Percentiles rank a stretch among this genome's conserved stretches.
Evolutionary conservation across 768 basidiomycete genomes (phyloP).

Genomic region (Amanita thiersii): DNA sequence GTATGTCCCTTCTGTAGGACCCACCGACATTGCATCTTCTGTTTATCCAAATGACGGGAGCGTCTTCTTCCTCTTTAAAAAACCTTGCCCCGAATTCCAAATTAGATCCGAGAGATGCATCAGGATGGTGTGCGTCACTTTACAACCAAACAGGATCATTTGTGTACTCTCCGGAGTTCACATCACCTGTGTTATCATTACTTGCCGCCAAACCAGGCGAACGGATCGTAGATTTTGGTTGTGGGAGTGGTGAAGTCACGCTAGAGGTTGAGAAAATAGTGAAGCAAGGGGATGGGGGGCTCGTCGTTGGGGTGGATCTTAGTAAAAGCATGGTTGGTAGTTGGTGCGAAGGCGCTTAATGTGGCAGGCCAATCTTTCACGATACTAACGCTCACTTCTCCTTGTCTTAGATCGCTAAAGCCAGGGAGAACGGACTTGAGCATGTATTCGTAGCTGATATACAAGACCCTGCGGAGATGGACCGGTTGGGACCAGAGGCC

Average conservation of each 20-base stretch:
- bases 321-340: conserved; percentile 63
- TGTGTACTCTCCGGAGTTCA: conserved; percentile 52
- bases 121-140: conserved; percentile 48
- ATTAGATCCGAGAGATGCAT: conserved; percentile 19
- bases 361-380: too few relatives aligned
- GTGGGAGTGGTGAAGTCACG: conserved; percentile 78
- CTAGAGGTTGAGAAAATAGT: conserved; percentile 48
- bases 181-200: conserved; percentile 46
- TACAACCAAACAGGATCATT: conserved; percentile 64
- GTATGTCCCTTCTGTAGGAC: too few relatives aligned
- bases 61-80: too few relatives aligned
- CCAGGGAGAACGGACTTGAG: conserved; percentile 35
- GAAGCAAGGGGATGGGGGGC: conserved; percentile 31
- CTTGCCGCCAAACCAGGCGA: conserved; percentile 61
- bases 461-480: conserved; percentile 30
- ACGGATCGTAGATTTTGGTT: conserved; percentile 69
- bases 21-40: too few relatives aligned
- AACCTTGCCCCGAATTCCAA: too few relatives aligned
- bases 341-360: background rate
- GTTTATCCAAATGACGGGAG: too few relatives aligned
- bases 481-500: background rate
- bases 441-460: conserved; percentile 47
- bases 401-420: conserved; percentile 44
- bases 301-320: conserved; percentile 62
- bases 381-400: background rate